These are phyloP conservation scores for Jamesozyma rosinii DNA, from an alignment of 805 yeast species.

Conservation along the genomic window DNA sequence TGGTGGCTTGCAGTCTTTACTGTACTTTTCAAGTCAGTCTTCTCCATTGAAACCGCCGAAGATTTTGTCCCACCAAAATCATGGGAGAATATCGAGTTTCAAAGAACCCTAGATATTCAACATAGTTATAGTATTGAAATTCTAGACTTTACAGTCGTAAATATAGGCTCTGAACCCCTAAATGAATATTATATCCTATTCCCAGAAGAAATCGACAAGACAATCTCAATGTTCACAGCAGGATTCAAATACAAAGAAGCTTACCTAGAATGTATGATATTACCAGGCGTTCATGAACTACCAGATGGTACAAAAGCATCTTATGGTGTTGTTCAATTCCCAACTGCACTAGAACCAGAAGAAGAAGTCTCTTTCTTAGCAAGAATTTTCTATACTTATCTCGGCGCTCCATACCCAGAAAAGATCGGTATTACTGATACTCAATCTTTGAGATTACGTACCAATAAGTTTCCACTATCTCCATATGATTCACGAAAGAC, in stretches of 20 bases:
- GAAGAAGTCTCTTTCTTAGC: conserved; percentile 41
- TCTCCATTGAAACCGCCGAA: conserved; percentile 7
- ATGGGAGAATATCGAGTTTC: conserved; percentile 48
- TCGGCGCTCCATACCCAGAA: conserved; percentile 54
- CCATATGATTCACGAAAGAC: conserved; percentile 54
- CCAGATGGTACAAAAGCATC: conserved; percentile 25
- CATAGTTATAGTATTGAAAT: conserved; percentile 60
- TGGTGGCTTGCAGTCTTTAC: conserved; percentile 4
- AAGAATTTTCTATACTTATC: conserved; percentile 40
- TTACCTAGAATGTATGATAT: conserved; percentile 23
- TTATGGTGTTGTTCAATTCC: conserved; percentile 45
- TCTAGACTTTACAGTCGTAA: conserved; percentile 45
- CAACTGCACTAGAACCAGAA: conserved; percentile 60
- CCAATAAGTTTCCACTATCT: conserved; percentile 48
- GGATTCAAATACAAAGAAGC: conserved; percentile 23
- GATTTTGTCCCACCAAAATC: conserved; percentile 13
- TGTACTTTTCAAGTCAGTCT: conserved; percentile 1
- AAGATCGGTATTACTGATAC: conserved; percentile 47
- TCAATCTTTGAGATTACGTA: conserved; percentile 50
- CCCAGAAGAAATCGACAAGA: conserved; percentile 38
- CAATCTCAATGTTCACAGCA: conserved; percentile 40
- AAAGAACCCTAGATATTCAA: conserved; percentile 53
- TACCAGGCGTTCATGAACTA: conserved; percentile 16
- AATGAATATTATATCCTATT: conserved; percentile 49
- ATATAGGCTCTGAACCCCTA: conserved; percentile 47